phyloP scores from a whole-genome alignment of 2,329 filamentous ascomycete genomes.

The Pyricularia sp. region DNA sequence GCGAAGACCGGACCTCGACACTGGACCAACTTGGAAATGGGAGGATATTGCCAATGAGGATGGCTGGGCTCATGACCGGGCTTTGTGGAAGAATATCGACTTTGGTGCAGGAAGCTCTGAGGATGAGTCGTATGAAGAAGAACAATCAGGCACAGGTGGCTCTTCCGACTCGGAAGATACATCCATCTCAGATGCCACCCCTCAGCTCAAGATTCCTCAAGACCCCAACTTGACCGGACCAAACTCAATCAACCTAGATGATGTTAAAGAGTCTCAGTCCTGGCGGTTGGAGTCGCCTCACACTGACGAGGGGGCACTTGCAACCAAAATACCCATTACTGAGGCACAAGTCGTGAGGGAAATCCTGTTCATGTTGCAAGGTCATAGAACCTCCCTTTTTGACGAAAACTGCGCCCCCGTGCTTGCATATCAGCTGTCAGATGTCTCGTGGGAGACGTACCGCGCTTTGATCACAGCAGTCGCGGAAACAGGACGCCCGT shows the following conservation, averaged over 20 bases:
- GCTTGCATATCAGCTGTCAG: constrained; percentile 33
- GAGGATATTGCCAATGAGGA: constrained; percentile 70
- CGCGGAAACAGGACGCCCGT: constrained; percentile 34
- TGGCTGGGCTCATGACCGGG: constrained; percentile 56
- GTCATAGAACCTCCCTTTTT: constrained; percentile 68
- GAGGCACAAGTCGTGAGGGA: constrained; percentile 71
- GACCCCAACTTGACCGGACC: neutral
- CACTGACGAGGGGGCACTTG: constrained; percentile 20
- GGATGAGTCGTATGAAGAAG: constrained; percentile 38
- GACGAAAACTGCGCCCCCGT: constrained; percentile 27
- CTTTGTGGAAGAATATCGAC: constrained; percentile 62
- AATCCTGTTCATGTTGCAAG: constrained; percentile 75
- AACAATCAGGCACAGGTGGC: constrained; percentile 21
- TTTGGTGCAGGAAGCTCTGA: constrained; percentile 56
- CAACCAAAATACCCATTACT: constrained; percentile 41
- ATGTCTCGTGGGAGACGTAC: constrained; percentile 41
- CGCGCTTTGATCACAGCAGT: constrained; percentile 36
- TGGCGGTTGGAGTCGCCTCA: constrained; percentile 26
- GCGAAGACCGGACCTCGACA: constrained; percentile 31
- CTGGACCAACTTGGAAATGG: constrained; percentile 56
- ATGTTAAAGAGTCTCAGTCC: constrained; percentile 31
- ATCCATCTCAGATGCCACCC: constrained; percentile 18
- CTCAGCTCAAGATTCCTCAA: constrained; percentile 11
- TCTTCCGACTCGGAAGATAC: constrained; percentile 18
- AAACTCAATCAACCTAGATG: constrained; percentile 17